Percentiles rank a stretch among this genome's conserved stretches.
phyloP scores from a whole-genome alignment of 192 early-diverging fungal species.

The Umbelopsis isabellina region DNA sequence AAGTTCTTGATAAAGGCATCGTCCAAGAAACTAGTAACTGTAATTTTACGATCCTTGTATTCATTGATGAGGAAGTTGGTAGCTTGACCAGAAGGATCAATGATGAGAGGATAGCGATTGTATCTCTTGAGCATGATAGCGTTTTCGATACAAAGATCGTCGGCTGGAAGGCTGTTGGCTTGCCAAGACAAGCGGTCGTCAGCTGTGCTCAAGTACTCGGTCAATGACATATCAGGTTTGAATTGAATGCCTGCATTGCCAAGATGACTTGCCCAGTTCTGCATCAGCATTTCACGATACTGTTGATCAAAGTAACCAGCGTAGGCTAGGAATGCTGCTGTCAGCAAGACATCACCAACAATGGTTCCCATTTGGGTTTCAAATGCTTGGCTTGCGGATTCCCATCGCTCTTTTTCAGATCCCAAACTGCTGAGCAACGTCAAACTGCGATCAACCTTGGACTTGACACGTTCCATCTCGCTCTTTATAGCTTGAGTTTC shows the following conservation, averaged over 20 bases:
- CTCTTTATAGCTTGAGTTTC: slow-evolving; percentile 88
- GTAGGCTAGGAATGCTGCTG: slow-evolving; percentile 95
- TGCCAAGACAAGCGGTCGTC: slow-evolving; percentile 94
- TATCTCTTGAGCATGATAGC: slow-evolving; percentile 95
- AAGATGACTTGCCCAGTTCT: slow-evolving; percentile 80
- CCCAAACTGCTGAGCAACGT: slow-evolving; percentile 85
- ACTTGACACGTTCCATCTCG: slow-evolving; percentile 93
- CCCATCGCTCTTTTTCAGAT: slow-evolving; percentile 95
- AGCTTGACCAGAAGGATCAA: slow-evolving; percentile 97
- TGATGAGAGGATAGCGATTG: slow-evolving; percentile 96
- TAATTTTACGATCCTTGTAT: slow-evolving; percentile 86
- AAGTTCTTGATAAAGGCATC: slow-evolving; percentile 96
- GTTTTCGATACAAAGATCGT: slow-evolving; percentile 96
- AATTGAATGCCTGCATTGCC: slow-evolving; percentile 67
- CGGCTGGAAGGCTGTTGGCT: slow-evolving; percentile 78
- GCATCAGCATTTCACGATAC: slow-evolving; percentile 80
- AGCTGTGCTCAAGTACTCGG: slow-evolving; percentile 89
- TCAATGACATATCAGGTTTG: slow-evolving; percentile 80
- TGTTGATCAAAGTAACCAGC: slow-evolving; percentile 98
- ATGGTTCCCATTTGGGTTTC: slow-evolving; percentile 97
- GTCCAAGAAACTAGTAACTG: slow-evolving; percentile 97
- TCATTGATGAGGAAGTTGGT: slow-evolving; percentile 85
- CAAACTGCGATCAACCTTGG: slow-evolving; percentile 90
- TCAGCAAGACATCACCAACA: slow-evolving; percentile 93
- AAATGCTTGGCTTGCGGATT: slow-evolving; percentile 85